Evolutionary conservation across 768 basidiomycete genomes (phyloP).

Genomic region (Pulveroboletus sp.): DNA sequence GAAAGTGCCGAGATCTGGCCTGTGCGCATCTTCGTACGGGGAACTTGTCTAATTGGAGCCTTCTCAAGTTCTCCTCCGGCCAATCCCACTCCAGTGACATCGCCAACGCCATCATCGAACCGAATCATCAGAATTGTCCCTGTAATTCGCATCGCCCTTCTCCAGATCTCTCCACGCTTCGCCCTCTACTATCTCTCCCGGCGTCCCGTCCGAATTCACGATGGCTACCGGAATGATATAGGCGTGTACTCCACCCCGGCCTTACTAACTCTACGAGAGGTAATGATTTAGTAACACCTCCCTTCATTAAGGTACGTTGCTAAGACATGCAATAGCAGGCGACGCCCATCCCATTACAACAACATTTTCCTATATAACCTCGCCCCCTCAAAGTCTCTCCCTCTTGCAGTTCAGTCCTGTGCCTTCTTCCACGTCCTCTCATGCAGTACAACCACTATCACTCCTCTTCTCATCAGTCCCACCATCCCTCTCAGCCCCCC

Average conservation of each 20-base stretch:
- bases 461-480: constrained; percentile 17
- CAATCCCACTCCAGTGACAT: constrained; percentile 31
- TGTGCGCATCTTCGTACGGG: constrained; percentile 19
- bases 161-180: constrained; percentile 24
- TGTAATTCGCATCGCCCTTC: constrained; percentile 23
- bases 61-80: constrained; percentile 27
- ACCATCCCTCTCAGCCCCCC: constrained; percentile 22
- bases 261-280: constrained; percentile 31
- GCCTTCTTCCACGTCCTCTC: constrained; percentile 2
- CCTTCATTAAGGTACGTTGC: constrained; percentile 38
- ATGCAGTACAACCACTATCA: constrained; percentile 32
- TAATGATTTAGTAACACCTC: constrained; percentile 38
- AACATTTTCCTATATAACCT: constrained; percentile 34
- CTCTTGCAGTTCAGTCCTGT: constrained; percentile 8
- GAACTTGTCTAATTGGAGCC: constrained; percentile 22
- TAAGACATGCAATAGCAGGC: constrained; percentile 35
- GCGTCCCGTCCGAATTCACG: constrained; percentile 27
- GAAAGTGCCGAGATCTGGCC: constrained; percentile 21
- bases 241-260: constrained; percentile 34
- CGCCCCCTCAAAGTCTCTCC: constrained; percentile 10
- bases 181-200: constrained; percentile 30
- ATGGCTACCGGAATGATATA: constrained; percentile 34
- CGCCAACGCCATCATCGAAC: constrained; percentile 34
- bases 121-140: constrained; percentile 18
- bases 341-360: constrained; percentile 34